Evolutionary conservation across 2,329 filamentous ascomycete genomes (phyloP).

Genomic region (Colletotrichum sp.): DNA sequence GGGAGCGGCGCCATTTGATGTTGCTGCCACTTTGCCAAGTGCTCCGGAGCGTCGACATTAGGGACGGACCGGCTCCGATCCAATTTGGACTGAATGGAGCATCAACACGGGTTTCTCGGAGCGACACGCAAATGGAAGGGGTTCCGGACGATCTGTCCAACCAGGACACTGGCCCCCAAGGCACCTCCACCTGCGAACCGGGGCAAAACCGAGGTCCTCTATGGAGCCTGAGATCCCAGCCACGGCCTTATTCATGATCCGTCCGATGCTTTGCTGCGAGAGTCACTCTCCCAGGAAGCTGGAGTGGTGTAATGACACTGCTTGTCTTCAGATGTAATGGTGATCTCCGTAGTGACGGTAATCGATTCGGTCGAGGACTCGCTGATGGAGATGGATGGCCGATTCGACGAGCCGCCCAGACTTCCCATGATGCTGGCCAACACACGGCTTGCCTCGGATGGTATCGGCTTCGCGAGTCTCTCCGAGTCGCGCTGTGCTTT

Average conservation of each 20-base stretch:
- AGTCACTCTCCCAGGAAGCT: background rate
- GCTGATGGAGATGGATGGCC: background rate
- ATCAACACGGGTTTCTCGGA: background rate
- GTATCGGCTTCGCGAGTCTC: background rate
- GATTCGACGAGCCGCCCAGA: background rate
- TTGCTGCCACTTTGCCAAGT: background rate
- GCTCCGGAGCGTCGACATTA: background rate
- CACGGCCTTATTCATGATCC: background rate
- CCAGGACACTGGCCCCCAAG: background rate
- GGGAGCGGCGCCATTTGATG: background rate
- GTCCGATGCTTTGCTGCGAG: background rate
- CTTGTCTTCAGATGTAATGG: background rate
- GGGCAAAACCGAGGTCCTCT: background rate
- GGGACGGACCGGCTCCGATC: background rate
- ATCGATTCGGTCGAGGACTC: background rate
- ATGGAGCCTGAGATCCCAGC: background rate
- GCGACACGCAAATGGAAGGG: background rate
- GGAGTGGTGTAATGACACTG: background rate
- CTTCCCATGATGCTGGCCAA: slow-evolving; percentile 2
- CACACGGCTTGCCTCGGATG: background rate
- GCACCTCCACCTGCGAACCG: background rate
- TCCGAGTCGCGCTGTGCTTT: background rate
- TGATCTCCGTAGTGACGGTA: background rate
- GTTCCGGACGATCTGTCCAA: background rate
- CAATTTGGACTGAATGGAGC: background rate